phyloP scores from a whole-genome alignment of 1,284 basidiomycete genomes.

The Hymenochaete sp. region DNA sequence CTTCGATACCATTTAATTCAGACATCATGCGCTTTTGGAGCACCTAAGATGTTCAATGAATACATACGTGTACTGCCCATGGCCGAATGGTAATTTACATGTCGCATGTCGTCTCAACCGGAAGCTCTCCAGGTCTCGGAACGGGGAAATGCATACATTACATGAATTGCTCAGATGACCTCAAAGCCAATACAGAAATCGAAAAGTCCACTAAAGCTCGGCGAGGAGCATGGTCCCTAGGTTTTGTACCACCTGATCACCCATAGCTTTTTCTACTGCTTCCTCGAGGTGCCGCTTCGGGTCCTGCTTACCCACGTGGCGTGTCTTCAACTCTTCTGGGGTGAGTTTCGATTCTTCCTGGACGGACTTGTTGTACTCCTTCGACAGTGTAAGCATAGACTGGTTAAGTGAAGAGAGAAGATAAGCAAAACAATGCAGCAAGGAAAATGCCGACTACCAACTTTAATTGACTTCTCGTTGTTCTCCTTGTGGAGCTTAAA shows the following conservation, averaged over 20 bases:
- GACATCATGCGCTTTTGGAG: too few species aligned
- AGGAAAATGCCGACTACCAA: too few species aligned
- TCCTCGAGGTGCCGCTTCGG: constrained; percentile 95
- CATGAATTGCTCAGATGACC: constrained; percentile 14
- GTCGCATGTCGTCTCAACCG: too few species aligned
- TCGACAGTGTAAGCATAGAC: constrained; percentile 88
- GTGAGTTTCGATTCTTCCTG: constrained; percentile 92
- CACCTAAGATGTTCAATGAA: too few species aligned
- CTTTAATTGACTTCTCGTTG: constrained; percentile 91
- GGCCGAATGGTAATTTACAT: too few species aligned
- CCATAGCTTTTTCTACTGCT: constrained; percentile 94
- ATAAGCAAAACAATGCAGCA: too few species aligned
- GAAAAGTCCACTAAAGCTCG: constrained; percentile 47
- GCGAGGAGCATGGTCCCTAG: constrained; percentile 87
- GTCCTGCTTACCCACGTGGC: constrained; percentile 96
- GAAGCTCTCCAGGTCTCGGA: too few species aligned
- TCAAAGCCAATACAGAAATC: neutral
- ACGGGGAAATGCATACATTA: too few species aligned
- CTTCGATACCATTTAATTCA: neutral
- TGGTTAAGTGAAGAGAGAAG: too few species aligned
- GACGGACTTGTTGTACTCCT: constrained; percentile 92
- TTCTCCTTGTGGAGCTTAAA: constrained; percentile 78
- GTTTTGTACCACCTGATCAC: constrained; percentile 91
- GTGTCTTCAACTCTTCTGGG: constrained; percentile 84
- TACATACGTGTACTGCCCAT: too few species aligned